These are phyloP conservation scores for Anisodus acutangulus DNA, from an alignment of 257 asterid genomes.

Conservation along the genomic window DNA sequence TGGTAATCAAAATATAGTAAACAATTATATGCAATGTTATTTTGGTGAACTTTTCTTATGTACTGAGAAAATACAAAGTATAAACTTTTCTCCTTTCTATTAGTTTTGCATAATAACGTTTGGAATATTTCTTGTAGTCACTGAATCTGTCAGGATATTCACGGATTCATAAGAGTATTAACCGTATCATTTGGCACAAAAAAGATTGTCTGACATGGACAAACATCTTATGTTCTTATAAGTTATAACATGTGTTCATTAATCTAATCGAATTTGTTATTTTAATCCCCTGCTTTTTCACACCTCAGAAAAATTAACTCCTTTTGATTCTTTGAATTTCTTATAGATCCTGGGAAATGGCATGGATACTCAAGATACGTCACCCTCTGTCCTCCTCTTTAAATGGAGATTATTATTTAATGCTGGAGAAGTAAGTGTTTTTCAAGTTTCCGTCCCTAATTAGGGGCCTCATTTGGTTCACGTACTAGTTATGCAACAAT, in stretches of 20 bases:
- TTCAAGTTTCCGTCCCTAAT: background rate
- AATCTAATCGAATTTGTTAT: background rate
- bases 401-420: slow-evolving; percentile 84
- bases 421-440: slow-evolving; percentile 86
- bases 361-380: slow-evolving; percentile 96
- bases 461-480: background rate
- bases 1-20: too few relatives aligned
- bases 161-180: too few relatives aligned
- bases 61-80: background rate
- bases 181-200: background rate
- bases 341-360: slow-evolving; percentile 94
- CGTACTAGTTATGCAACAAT: background rate
- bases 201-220: background rate
- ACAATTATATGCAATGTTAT: too few relatives aligned
- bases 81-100: background rate
- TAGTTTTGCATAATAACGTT: background rate
- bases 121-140: too few relatives aligned
- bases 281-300: too few relatives aligned
- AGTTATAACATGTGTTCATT: background rate
- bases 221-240: background rate
- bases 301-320: background rate
- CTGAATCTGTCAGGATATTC: background rate
- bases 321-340: slow-evolving; percentile 8
- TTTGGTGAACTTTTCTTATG: too few relatives aligned
- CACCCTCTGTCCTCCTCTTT: slow-evolving; percentile 85